Evolutionary conservation across 106 monocot species (phyloP), one percentile per base, ranked within the genome.

Genomic region (Vanilla planifolia): DNA sequence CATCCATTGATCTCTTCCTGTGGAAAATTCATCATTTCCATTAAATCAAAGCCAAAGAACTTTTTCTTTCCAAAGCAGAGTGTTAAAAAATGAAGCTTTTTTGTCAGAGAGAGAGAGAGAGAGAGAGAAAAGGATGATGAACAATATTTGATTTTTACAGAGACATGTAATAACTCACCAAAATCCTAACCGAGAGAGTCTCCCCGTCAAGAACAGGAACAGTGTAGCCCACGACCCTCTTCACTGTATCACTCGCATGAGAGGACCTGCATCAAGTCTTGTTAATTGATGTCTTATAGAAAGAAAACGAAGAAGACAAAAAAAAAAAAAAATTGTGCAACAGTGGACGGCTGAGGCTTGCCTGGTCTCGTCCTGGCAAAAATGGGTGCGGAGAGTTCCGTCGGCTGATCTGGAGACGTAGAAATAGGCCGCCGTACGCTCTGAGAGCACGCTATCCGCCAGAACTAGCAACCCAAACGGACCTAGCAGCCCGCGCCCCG

Each of bases 201-300:
- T 95, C 95, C 13, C 81, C 90, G 10, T 76, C 58, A 10, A 90
- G 78, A 16, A 95, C 86, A 1, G 86, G 90, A 16, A 95, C 86
- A 0, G 60, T 37, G 59, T 58, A 71, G 8, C 95, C 95, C 43
- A 84, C 71, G 10, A 90, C 78, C 10, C 69, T 67, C 79, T 90
- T 95, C 8, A 71, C 71, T 19, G 79, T 33, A 26, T 90, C 83
- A 13, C 80, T 76, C 0, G 83, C 95, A 32, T 24, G 48, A 0
- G 95, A 95, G 2, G 95, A 95, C 67, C 94, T 89, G 63, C 60
- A 67, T 17, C 24, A 29, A 10, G 43, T 29, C 34, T 27, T 32
- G 21, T 44, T 44, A 13, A 11, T 34, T 8, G 35, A 36, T 32
- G 2, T 25, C 8, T 24, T 37, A 37, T n/a, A n/a, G n/a, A n/a